Evolutionary conservation across 2,329 filamentous ascomycete genomes (phyloP).

Genomic region (Penicillium freii): DNA sequence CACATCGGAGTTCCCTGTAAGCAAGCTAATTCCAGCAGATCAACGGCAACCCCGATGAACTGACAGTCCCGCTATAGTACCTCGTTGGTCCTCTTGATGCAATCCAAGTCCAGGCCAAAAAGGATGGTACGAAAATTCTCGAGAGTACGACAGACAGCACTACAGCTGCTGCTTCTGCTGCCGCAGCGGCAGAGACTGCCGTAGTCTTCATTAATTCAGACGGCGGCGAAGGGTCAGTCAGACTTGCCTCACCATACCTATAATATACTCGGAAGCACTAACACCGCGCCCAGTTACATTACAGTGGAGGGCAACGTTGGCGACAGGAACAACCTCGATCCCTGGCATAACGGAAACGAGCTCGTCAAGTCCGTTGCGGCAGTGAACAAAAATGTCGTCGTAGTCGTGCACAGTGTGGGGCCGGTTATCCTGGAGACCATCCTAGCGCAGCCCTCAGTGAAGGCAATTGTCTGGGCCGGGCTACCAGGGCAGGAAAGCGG

Average conservation of each 20-base stretch:
- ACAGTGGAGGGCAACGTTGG: slow-evolving; percentile 56
- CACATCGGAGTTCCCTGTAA: slow-evolving; percentile 62
- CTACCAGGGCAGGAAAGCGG: slow-evolving; percentile 58
- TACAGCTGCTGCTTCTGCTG: slow-evolving; percentile 37
- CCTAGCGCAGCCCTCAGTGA: slow-evolving; percentile 62
- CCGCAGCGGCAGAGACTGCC: slow-evolving; percentile 40
- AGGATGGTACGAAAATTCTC: slow-evolving; percentile 44
- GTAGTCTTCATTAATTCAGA: slow-evolving; percentile 52
- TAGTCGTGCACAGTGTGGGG: slow-evolving; percentile 64
- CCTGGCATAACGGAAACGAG: slow-evolving; percentile 47
- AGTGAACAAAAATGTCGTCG: slow-evolving; percentile 61
- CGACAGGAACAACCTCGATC: slow-evolving; percentile 50
- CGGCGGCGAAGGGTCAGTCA: slow-evolving; percentile 44
- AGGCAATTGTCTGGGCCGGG: slow-evolving; percentile 62
- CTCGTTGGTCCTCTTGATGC: slow-evolving; percentile 46
- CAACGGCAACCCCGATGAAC: not conserved
- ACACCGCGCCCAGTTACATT: slow-evolving; percentile 35
- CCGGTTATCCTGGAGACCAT: slow-evolving; percentile 61
- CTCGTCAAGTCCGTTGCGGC: slow-evolving; percentile 56
- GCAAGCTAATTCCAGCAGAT: not conserved
- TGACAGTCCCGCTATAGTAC: slow-evolving; percentile 28
- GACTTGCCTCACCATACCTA: not conserved
- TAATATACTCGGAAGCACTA: not conserved
- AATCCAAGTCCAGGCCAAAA: slow-evolving; percentile 39
- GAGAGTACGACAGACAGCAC: slow-evolving; percentile 42